These are phyloP conservation scores for Raddia distichophylla DNA, from an alignment of 176 grass and related monocot species.

Conservation along the genomic window DNA sequence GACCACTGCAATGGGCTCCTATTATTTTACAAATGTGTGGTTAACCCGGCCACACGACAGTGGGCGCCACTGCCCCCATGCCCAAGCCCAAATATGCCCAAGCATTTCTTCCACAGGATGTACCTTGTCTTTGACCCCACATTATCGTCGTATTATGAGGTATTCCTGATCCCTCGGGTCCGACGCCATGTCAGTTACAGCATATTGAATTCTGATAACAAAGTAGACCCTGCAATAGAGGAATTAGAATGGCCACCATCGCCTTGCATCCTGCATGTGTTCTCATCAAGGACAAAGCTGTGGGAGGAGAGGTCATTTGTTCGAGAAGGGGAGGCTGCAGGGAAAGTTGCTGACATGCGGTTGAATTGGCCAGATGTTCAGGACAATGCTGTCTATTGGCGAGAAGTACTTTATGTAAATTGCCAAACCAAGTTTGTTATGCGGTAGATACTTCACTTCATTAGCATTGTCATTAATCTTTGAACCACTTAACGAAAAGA, in stretches of 20 bases:
- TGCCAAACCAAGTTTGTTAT: neutral
- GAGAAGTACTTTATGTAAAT: neutral
- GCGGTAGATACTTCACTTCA: no score
- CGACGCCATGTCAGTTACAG: no score
- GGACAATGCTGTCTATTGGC: neutral
- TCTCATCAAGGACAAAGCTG: neutral
- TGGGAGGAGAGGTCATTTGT: slow-evolving; percentile 18
- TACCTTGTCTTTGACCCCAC: neutral
- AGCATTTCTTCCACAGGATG: no score
- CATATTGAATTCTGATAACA: neutral
- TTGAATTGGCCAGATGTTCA: no score
- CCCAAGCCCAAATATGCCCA: no score
- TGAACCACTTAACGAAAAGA: neutral
- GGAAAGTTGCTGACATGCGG: neutral
- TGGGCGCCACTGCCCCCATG: no score
- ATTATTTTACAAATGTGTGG: no score
- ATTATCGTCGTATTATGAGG: neutral
- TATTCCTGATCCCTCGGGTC: neutral
- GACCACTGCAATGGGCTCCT: no score
- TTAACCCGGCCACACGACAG: no score
- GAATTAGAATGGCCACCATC: slow-evolving; percentile 6
- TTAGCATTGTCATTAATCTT: neutral
- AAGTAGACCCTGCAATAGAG: neutral
- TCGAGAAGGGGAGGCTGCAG: slow-evolving; percentile 16
- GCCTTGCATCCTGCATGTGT: neutral